These are phyloP conservation scores for Rhodocollybia butyracea DNA, from an alignment of 768 basidiomycete species.

Conservation along the genomic window DNA sequence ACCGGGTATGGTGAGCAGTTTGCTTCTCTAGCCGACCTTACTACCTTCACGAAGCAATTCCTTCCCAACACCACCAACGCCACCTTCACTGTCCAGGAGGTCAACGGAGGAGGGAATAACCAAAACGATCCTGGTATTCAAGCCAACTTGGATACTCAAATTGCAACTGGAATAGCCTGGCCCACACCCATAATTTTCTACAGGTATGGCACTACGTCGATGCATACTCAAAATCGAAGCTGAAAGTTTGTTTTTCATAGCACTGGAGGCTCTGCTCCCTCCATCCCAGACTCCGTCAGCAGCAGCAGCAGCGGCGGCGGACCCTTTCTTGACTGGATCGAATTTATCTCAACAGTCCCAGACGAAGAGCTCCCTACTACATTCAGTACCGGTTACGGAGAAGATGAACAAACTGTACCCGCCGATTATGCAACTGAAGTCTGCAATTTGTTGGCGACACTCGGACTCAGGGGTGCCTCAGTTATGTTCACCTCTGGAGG, in stretches of 20 bases:
- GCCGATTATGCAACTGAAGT: constrained; percentile 54
- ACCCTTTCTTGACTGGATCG: constrained; percentile 65
- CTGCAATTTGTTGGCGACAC: constrained; percentile 60
- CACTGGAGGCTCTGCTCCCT: constrained; percentile 65
- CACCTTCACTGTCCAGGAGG: constrained; percentile 37
- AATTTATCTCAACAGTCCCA: constrained; percentile 41
- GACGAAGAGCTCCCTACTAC: constrained; percentile 51
- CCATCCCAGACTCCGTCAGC: constrained; percentile 44
- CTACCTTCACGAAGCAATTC: constrained; percentile 55
- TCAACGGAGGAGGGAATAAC: constrained; percentile 53
- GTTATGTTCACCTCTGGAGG: constrained; percentile 68
- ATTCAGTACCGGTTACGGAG: constrained; percentile 62
- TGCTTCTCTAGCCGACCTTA: constrained; percentile 55
- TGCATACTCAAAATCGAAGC: not conserved
- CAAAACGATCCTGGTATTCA: constrained; percentile 56
- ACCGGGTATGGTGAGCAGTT: constrained; percentile 58
- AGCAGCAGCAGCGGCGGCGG: constrained; percentile 55
- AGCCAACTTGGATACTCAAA: constrained; percentile 72
- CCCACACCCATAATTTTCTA: constrained; percentile 63
- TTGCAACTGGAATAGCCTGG: constrained; percentile 51
- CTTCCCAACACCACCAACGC: constrained; percentile 43
- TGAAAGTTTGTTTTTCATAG: constrained; percentile 25
- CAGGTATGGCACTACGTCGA: constrained; percentile 27
- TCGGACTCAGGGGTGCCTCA: constrained; percentile 56
- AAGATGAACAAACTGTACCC: constrained; percentile 56